Percentiles rank a stretch among this genome's conserved stretches.
Evolutionary conservation across 2,329 filamentous ascomycete species (phyloP).

Genomic region (Colletotrichum chlorophyti): DNA sequence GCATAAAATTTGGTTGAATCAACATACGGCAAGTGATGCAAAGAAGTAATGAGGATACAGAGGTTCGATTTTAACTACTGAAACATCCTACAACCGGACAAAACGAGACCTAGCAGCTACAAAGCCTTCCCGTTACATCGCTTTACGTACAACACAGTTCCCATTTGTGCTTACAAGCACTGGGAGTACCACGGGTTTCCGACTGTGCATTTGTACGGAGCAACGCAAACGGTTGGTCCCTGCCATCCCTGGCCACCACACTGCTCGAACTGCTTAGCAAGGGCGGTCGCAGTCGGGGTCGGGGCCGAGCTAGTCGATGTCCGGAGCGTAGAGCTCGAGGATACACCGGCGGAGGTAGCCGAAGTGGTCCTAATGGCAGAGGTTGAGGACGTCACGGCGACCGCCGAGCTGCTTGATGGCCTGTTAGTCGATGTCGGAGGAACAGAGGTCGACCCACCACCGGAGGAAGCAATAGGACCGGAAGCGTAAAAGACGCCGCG

Average conservation of each 20-base stretch:
- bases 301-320: slow-evolving; percentile 20
- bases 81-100: too few relatives aligned
- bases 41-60: accelerated
- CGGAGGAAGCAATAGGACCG: slow-evolving; percentile 20
- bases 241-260: slow-evolving; percentile 49
- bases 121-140: too few relatives aligned
- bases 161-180: slow-evolving; percentile 41
- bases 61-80: not conserved
- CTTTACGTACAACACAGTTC: not conserved
- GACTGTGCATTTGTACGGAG: slow-evolving; percentile 45
- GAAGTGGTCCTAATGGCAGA: slow-evolving; percentile 1
- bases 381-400: not conserved
- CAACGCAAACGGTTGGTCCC: slow-evolving; percentile 46
- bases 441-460: slow-evolving; percentile 1
- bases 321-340: not conserved
- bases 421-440: slow-evolving; percentile 2
- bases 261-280: slow-evolving; percentile 38
- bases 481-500: slow-evolving; percentile 49
- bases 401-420: slow-evolving; percentile 5
- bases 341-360: slow-evolving; percentile 16
- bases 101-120: accelerated
- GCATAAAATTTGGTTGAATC: too few relatives aligned
- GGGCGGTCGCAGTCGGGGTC: slow-evolving; percentile 10
- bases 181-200: slow-evolving; percentile 49
- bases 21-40: not conserved